phyloP scores from a whole-genome alignment of 2,329 filamentous ascomycete species.

The Mycogone perniciosa region DNA sequence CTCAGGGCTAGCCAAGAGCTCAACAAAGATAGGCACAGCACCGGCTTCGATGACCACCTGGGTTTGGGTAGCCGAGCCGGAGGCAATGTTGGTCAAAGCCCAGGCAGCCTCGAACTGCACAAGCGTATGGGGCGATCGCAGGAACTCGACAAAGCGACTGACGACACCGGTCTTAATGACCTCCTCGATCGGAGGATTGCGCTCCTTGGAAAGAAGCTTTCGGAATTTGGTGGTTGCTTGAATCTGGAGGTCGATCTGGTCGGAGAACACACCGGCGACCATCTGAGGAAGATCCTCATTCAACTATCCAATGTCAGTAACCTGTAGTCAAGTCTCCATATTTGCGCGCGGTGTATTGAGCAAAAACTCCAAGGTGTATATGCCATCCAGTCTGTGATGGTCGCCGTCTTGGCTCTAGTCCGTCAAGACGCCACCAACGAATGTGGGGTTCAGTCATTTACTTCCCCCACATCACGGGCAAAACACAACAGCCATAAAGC shows the following conservation, averaged over 20 bases:
- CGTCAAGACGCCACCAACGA: constrained; percentile 13
- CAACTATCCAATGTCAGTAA: constrained; percentile 50
- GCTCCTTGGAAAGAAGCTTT: constrained; percentile 96
- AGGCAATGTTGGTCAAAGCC: constrained; percentile 98
- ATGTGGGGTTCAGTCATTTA: constrained; percentile 29
- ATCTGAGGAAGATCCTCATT: constrained; percentile 98
- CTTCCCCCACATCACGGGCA: constrained; percentile 28
- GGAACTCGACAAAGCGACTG: constrained; percentile 94
- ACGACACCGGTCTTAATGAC: constrained; percentile 99
- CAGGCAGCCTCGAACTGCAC: constrained; percentile 99
- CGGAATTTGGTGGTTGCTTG: constrained; percentile 97
- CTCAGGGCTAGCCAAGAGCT: constrained; percentile 90
- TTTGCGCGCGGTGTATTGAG: neutral
- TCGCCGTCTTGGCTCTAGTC: constrained; percentile 14
- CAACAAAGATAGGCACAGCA: constrained; percentile 96
- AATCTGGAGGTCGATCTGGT: constrained; percentile 97
- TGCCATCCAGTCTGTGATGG: constrained; percentile 4
- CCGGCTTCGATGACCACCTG: constrained; percentile 98
- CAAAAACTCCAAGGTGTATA: neutral
- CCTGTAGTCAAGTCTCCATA: neutral
- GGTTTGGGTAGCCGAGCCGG: constrained; percentile 92
- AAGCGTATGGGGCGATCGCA: constrained; percentile 92
- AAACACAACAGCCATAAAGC: constrained; percentile 13
- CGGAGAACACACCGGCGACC: constrained; percentile 96
- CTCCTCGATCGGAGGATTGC: constrained; percentile 97